A percentile compares a stretch with the other conserved stretches of the same genome.
Conservation (phyloP, 2,329 filamentous ascomycete species). For the Aspergillus clavatus region DNA sequence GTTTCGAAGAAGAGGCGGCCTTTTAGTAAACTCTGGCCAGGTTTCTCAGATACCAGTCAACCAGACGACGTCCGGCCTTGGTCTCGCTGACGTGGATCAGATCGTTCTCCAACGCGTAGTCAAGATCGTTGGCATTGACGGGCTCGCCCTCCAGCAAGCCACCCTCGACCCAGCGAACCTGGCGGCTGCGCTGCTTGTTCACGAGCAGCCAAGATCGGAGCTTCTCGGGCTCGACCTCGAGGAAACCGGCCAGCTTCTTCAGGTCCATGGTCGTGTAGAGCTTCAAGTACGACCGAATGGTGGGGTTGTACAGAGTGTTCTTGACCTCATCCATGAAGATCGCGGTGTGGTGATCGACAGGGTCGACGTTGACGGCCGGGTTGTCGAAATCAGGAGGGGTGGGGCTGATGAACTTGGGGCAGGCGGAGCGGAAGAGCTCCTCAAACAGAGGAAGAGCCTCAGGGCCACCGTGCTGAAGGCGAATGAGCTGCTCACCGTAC, state of each 20-base stretch:
- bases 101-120: constrained; percentile 95
- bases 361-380: constrained; percentile 91
- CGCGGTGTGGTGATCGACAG: constrained; percentile 90
- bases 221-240: constrained; percentile 95
- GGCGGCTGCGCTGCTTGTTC: constrained; percentile 97
- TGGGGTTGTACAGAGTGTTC: constrained; percentile 97
- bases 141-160: constrained; percentile 87
- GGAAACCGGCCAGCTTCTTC: constrained; percentile 94
- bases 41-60: constrained; percentile 99
- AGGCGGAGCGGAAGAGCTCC: constrained; percentile 95
- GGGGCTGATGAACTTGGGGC: constrained; percentile 98
- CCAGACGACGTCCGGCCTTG: constrained; percentile 93
- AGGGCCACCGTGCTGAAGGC: constrained; percentile 91
- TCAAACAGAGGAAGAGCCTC: constrained; percentile 95
- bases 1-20: constrained; percentile 7
- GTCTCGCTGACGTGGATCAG: constrained; percentile 98
- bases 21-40: constrained; percentile 84
- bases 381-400: constrained; percentile 97
- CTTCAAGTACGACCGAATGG: constrained; percentile 96
- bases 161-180: constrained; percentile 89
- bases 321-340: constrained; percentile 99
- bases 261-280: constrained; percentile 99
- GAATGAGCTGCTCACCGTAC: constrained; percentile 96
- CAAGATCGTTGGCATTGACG: constrained; percentile 88
- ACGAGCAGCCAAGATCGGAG: constrained; percentile 89